Percentiles rank a stretch among this genome's conserved stretches.
phyloP scores from a whole-genome alignment of 345 rosid species.

The Euphorbia lathyris region DNA sequence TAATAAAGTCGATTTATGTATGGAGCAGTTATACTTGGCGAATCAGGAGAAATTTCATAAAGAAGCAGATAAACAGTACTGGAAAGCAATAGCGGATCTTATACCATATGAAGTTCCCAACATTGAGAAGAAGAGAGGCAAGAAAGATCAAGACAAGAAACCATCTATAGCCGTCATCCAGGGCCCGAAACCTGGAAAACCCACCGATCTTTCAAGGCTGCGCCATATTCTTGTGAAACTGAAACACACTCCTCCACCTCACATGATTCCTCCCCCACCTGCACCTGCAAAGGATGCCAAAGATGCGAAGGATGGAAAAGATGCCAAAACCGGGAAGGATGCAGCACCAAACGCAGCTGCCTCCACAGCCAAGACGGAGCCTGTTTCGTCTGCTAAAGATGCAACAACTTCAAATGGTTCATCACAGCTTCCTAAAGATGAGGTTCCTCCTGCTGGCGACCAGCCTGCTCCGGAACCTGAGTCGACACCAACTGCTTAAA shows the following conservation, averaged over 20 bases:
- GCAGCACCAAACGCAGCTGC: constrained; percentile 12
- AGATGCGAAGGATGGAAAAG: constrained; percentile 35
- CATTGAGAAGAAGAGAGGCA: constrained; percentile 38
- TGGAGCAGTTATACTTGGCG: constrained; percentile 23
- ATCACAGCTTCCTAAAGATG: constrained; percentile 23
- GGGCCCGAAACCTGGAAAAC: constrained; percentile 39
- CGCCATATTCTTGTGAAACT: constrained; percentile 32
- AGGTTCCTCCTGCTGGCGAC: constrained; percentile 21
- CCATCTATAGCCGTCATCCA: constrained; percentile 29
- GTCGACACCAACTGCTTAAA: constrained; percentile 34
- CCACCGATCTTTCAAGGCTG: constrained; percentile 34
- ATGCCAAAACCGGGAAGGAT: constrained; percentile 20
- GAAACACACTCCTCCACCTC: constrained; percentile 37
- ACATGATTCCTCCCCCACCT: constrained; percentile 37
- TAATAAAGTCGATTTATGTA: not conserved
- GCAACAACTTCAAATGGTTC: constrained; percentile 26
- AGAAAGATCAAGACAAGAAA: constrained; percentile 35
- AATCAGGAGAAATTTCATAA: constrained; percentile 35
- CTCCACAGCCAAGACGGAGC: constrained; percentile 26
- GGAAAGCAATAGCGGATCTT: constrained; percentile 36
- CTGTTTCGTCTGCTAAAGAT: constrained; percentile 27
- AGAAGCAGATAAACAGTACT: constrained; percentile 36
- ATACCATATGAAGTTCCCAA: constrained; percentile 31
- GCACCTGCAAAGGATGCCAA: constrained; percentile 34
- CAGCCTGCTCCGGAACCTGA: constrained; percentile 34